A percentile compares a stretch with the other conserved stretches of the same genome.
These are phyloP conservation scores for Candida jianshihensis DNA, from an alignment of 805 yeast species.

Conservation along the genomic window DNA sequence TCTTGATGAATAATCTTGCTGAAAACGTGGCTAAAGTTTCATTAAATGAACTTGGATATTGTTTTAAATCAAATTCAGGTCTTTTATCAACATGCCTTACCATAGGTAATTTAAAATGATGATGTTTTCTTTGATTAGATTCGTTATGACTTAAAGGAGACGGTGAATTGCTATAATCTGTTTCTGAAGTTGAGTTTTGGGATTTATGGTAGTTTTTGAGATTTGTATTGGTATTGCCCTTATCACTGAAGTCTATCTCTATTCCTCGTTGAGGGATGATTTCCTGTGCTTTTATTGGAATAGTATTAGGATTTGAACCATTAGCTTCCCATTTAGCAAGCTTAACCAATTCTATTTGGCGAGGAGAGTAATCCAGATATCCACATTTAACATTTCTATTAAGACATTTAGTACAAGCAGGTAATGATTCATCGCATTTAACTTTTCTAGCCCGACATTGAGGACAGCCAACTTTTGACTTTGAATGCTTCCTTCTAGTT, in stretches of 20 bases:
- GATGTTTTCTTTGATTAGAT: too few relatives aligned
- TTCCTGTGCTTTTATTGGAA: neutral
- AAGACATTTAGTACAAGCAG: neutral
- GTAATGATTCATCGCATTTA: neutral
- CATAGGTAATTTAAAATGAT: too few relatives aligned
- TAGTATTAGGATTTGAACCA: neutral
- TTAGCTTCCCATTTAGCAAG: conserved; percentile 2
- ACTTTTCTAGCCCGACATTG: neutral
- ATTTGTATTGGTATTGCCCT: neutral
- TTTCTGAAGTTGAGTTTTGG: too few relatives aligned
- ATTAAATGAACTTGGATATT: too few relatives aligned
- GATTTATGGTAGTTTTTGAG: neutral
- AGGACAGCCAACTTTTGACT: neutral
- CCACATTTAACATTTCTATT: conserved; percentile 1
- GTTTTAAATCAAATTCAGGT: too few relatives aligned
- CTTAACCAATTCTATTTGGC: neutral
- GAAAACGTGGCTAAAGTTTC: too few relatives aligned
- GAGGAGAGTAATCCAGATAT: neutral
- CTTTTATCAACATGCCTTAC: too few relatives aligned
- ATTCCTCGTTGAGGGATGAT: neutral
- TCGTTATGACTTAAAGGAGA: too few relatives aligned
- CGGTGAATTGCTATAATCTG: too few relatives aligned
- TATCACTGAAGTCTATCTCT: neutral
- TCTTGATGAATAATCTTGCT: too few relatives aligned
- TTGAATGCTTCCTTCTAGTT: neutral